Conservation (phyloP, 768 basidiomycete species). For the Flagelloscypha sp. region DNA sequence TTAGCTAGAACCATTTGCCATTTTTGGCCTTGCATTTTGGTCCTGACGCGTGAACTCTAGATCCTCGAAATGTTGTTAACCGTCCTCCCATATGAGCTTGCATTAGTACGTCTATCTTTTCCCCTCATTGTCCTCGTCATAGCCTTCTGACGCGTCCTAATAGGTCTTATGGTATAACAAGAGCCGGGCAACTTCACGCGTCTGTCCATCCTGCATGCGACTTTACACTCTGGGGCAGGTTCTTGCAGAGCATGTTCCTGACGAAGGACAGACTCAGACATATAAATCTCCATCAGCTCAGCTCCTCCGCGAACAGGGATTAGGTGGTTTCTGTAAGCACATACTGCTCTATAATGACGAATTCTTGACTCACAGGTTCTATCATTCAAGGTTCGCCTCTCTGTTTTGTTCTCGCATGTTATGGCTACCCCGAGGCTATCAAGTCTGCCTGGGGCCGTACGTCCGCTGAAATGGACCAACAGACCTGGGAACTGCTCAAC, state of each 20-base stretch:
- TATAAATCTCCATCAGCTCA: slow-evolving; percentile 24
- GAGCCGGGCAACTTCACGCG: slow-evolving; percentile 56
- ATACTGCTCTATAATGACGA: no score
- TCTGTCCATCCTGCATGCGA: slow-evolving; percentile 73
- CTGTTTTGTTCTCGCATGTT: slow-evolving; percentile 68
- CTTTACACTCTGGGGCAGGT: slow-evolving; percentile 64
- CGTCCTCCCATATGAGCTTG: slow-evolving; percentile 63
- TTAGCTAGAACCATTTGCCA: no score
- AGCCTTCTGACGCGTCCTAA: neutral
- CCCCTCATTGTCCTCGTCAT: neutral
- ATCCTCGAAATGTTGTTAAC: slow-evolving; percentile 64
- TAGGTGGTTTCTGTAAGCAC: slow-evolving; percentile 70
- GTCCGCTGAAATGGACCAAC: slow-evolving; percentile 61
- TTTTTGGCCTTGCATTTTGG: no score
- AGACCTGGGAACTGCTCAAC: slow-evolving; percentile 57
- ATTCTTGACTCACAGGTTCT: no score
- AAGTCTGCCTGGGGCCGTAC: slow-evolving; percentile 61
- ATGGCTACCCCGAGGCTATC: slow-evolving; percentile 55
- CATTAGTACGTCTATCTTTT: slow-evolving; percentile 40
- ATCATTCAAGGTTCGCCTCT: slow-evolving; percentile 57
- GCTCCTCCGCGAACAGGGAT: slow-evolving; percentile 51
- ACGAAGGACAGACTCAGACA: slow-evolving; percentile 16
- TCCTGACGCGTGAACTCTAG: no score
- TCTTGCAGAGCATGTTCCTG: slow-evolving; percentile 38
- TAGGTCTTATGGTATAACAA: slow-evolving; percentile 85